These are phyloP conservation scores for Pistacia integerrima DNA, from an alignment of 345 rosid genomes.

Conservation along the genomic window DNA sequence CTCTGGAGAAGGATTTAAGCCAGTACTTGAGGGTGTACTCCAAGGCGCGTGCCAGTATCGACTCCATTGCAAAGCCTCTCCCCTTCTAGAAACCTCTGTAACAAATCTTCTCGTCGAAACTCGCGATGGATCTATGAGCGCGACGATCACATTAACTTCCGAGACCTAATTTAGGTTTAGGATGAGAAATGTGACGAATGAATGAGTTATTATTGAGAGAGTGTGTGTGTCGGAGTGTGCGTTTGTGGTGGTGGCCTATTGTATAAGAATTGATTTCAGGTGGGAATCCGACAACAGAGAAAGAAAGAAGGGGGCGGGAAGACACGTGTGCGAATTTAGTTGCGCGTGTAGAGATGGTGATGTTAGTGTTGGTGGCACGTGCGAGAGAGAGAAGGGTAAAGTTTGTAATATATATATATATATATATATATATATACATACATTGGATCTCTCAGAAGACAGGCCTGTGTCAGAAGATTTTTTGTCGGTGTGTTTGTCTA, in stretches of 20 bases:
- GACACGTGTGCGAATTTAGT: not conserved
- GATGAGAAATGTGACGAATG: conserved; percentile 19
- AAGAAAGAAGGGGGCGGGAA: conserved; percentile 7
- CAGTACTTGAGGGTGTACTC: conserved; percentile 99
- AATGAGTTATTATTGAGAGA: not conserved
- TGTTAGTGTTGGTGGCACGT: conserved; percentile 18
- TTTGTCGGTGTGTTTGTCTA: conserved; percentile 24
- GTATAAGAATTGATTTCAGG: conserved; percentile 18
- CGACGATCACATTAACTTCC: conserved; percentile 21
- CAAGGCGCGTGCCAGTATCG: conserved; percentile 88
- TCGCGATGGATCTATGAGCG: not conserved
- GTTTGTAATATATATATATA: not conserved
- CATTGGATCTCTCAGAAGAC: not conserved
- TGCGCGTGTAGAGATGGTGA: too few relatives aligned
- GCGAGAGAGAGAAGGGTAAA: conserved; percentile 1
- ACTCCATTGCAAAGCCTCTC: conserved; percentile 63
- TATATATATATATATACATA: not conserved
- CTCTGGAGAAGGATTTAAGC: conserved; percentile 98
- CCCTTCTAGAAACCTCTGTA: conserved; percentile 11
- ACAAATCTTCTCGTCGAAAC: not conserved
- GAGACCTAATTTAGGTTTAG: conserved; percentile 33
- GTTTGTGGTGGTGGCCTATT: not conserved
- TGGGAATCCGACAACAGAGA: conserved; percentile 34
- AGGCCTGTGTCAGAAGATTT: conserved; percentile 17
- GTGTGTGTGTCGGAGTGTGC: not conserved